Evolutionary conservation across 495 filamentous ascomycete genomes (phyloP).

Genomic region (Parathielavia appendiculata): DNA sequence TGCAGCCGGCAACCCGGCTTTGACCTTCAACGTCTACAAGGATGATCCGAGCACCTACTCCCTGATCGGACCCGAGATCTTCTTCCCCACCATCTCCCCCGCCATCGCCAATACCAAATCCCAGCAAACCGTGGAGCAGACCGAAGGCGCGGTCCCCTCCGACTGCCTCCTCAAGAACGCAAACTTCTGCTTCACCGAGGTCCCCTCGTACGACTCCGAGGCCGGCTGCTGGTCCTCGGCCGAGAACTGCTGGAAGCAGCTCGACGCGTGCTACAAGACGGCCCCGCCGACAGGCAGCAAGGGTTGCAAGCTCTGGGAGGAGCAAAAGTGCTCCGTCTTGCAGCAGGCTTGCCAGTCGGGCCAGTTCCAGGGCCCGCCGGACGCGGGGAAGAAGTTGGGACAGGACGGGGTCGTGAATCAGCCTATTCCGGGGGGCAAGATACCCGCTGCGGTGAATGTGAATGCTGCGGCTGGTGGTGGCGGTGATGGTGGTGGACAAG

Average conservation of each 20-base stretch:
- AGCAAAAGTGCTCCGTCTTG: constrained; percentile 51
- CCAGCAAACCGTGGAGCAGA: constrained; percentile 24
- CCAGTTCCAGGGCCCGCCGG: constrained; percentile 54
- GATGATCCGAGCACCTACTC: constrained; percentile 44
- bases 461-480: neutral
- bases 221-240: constrained; percentile 54
- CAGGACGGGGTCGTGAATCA: constrained; percentile 16
- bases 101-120: neutral
- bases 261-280: constrained; percentile 48
- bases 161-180: constrained; percentile 58
- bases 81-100: constrained; percentile 28
- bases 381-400: constrained; percentile 45
- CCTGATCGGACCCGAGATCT: constrained; percentile 55
- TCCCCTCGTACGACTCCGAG: constrained; percentile 49
- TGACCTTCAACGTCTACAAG: constrained; percentile 60
- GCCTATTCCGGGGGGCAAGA: constrained; percentile 12
- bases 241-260: constrained; percentile 55
- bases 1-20: constrained; percentile 42
- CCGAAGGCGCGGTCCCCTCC: constrained; percentile 43
- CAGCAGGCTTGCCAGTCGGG: constrained; percentile 43
- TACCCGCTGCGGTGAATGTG: constrained; percentile 12
- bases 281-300: constrained; percentile 53
- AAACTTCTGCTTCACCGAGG: constrained; percentile 65
- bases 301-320: constrained; percentile 55
- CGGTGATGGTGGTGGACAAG: neutral